A percentile compares a stretch with the other conserved stretches of the same genome.
phyloP scores from a whole-genome alignment of 208 protist genomes.

The Acanthamoeba rhysodes region DNA sequence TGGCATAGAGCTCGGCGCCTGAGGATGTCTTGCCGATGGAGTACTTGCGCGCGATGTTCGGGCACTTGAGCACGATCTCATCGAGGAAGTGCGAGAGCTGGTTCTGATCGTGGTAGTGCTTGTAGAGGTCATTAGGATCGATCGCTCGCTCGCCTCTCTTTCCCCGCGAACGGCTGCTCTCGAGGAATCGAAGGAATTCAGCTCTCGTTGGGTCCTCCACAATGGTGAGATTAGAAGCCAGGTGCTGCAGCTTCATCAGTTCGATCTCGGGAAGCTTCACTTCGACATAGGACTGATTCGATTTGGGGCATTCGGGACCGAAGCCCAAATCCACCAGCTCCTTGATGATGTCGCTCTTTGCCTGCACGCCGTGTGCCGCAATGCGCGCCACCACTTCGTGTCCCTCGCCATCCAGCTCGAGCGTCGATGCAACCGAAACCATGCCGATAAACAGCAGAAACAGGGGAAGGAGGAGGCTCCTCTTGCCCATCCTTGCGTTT shows the following conservation, averaged over 20 bases:
- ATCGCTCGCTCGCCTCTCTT: not conserved
- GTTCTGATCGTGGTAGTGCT: not conserved
- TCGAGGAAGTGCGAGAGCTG: not conserved
- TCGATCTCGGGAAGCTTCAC: slow-evolving; percentile 1
- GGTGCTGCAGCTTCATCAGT: not conserved
- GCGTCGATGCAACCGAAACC: not conserved
- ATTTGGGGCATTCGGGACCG: slow-evolving; percentile 29
- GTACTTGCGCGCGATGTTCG: slow-evolving; percentile 21
- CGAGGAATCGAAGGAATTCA: not conserved
- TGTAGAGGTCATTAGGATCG: not conserved
- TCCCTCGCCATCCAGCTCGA: not conserved
- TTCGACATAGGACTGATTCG: not conserved
- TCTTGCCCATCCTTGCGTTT: no score
- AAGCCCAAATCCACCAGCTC: not conserved
- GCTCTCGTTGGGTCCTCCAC: not conserved
- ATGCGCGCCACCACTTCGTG: slow-evolving; percentile 5
- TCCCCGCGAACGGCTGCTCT: not conserved
- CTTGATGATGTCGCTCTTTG: not conserved
- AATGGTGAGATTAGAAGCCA: not conserved
- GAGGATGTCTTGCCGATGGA: not conserved
- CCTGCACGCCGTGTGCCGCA: not conserved
- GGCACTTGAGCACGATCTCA: not conserved
- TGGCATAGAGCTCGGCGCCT: not conserved
- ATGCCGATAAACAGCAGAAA: not conserved
- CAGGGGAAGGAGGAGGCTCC: not conserved